A percentile compares a stretch with the other conserved stretches of the same genome.
Evolutionary conservation across 2,329 filamentous ascomycete genomes (phyloP).

Genomic region (Botrytis fabae): DNA sequence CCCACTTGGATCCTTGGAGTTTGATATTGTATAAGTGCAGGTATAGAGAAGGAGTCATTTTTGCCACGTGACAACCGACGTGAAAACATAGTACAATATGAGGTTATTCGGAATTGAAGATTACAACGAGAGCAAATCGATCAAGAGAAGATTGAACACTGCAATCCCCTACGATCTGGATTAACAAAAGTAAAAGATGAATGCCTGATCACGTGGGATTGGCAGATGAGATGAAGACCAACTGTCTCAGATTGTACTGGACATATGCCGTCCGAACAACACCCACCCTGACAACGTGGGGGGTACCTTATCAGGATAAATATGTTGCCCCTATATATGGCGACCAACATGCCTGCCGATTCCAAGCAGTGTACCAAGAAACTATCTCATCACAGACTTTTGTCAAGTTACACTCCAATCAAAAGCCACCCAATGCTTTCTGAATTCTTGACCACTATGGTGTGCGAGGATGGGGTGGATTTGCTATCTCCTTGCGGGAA

Average conservation of each 20-base stretch:
- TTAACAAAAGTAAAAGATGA: neutral
- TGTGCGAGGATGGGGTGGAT: neutral
- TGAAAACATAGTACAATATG: neutral
- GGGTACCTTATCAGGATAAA: constrained; percentile 2
- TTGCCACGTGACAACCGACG: neutral
- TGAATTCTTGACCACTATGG: neutral
- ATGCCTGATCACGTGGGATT: neutral
- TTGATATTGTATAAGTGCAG: neutral
- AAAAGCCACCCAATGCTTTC: neutral
- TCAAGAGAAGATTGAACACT: neutral
- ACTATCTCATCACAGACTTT: constrained; percentile 3
- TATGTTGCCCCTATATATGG: constrained; percentile 3
- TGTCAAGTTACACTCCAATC: constrained; percentile 5
- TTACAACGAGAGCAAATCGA: neutral
- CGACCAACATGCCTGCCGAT: constrained; percentile 2
- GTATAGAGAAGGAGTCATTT: neutral
- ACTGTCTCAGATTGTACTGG: neutral
- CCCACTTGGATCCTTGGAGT: neutral
- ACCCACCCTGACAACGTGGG: neutral
- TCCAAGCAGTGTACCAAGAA: constrained; percentile 14
- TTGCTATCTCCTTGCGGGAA: constrained; percentile 11
- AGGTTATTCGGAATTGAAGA: neutral
- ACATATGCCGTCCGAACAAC: neutral
- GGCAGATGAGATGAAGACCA: neutral
- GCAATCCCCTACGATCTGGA: neutral